A percentile compares a stretch with the other conserved stretches of the same genome.
Conservation (phyloP, 2,329 filamentous ascomycete species). For the Phaeosphaeria sp. region DNA sequence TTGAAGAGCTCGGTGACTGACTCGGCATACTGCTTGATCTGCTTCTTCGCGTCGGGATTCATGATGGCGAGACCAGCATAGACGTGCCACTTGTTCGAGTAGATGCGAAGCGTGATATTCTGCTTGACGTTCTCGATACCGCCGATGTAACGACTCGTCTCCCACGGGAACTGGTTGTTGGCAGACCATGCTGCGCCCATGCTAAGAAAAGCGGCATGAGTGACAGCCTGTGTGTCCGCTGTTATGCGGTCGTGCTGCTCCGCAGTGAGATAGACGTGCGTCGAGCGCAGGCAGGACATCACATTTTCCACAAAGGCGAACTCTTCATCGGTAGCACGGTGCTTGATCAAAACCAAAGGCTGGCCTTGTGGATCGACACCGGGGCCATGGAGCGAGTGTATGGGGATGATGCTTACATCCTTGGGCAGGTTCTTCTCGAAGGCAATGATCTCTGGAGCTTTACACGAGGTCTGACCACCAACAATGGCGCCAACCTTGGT, state of each 20-base stretch:
- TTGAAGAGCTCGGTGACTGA: slow-evolving; percentile 95
- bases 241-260: slow-evolving; percentile 95
- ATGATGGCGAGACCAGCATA: slow-evolving; percentile 97
- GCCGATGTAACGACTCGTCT: slow-evolving; percentile 91
- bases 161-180: slow-evolving; percentile 96
- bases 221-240: slow-evolving; percentile 96
- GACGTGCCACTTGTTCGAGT: slow-evolving; percentile 99
- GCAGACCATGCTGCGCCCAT: slow-evolving; percentile 99
- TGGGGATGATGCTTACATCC: slow-evolving; percentile 93
- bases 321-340: slow-evolving; percentile 80
- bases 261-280: slow-evolving; percentile 85
- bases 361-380: slow-evolving; percentile 87
- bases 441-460: slow-evolving; percentile 91
- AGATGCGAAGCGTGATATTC: slow-evolving; percentile 96
- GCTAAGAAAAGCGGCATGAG: slow-evolving; percentile 90
- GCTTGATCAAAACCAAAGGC: slow-evolving; percentile 91
- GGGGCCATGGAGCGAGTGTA: slow-evolving; percentile 95
- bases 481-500: slow-evolving; percentile 96
- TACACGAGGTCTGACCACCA: slow-evolving; percentile 97
- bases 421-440: slow-evolving; percentile 87
- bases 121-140: slow-evolving; percentile 99
- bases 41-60: slow-evolving; percentile 88
- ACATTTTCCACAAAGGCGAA: slow-evolving; percentile 81
- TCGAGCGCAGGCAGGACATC: slow-evolving; percentile 82
- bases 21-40: slow-evolving; percentile 92